Evolutionary conservation across 2,329 filamentous ascomycete genomes (phyloP), one percentile per base, ranked within the genome.

Genomic region (Drechmeria coniospora): DNA sequence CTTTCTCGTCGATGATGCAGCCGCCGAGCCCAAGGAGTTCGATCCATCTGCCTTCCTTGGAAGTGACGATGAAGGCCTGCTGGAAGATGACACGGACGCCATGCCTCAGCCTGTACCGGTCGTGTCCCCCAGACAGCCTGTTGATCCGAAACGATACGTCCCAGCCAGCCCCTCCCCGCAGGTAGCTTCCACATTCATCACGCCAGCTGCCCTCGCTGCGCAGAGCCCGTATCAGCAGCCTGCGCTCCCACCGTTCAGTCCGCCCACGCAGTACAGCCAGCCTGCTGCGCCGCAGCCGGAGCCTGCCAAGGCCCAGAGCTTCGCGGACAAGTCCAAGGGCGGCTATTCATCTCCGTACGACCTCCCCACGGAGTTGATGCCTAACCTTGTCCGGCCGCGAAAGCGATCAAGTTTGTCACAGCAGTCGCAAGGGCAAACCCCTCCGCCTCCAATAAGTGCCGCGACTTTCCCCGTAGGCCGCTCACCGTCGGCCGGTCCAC

Each of bases 321-420:
- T 93, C 51, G 82, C 70, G 5, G 79, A 87, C 50, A 92, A 92
- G 51, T 61, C 82, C 3, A 95, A 92, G 53, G 81, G 81, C 31
- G 86, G 87, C 6, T 98, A 98, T 49, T 68, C 78, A 26, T 95
- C 87, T 13, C 90, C 90, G 0, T 98, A 94, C 43, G 92, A 98
- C 54, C 63, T 98, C 13, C 90, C 90, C 4, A 81, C 90, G 54
- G 87, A 94, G 30, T 68, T 98, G 17, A 40, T 56, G 21, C 44
- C 36, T 15, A 46, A 41, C 5, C 34, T 44, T 11, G 68, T 79
- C 16, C 79, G 78, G 40, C 73, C 78, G 43, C 63, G 74, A 49
- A 76, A 79, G 58, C 62, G 76, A 28, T 50, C 60, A 5, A 73
- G 67, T 43, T 61, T 67, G 42, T 69, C 70, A 32, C 68, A 68